Percentiles rank a stretch among this genome's conserved stretches.
phyloP scores from a whole-genome alignment of 2,329 filamentous ascomycete species.

The Claviceps capensis region DNA sequence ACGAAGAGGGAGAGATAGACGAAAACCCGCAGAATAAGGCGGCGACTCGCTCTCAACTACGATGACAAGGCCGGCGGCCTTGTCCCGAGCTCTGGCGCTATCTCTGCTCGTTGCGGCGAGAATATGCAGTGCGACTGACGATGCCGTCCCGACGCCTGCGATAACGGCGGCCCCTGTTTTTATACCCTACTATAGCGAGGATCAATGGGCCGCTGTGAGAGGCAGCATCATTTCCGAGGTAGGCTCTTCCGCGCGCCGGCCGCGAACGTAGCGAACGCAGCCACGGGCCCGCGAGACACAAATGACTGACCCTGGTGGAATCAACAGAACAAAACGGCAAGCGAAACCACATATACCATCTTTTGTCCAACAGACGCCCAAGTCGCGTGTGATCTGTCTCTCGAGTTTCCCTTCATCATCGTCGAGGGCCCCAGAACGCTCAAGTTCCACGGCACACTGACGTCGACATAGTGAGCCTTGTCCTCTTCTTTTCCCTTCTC shows the following conservation, averaged over 20 bases:
- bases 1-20: too few relatives aligned
- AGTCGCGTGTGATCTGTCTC: conserved; percentile 27
- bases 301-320: background rate
- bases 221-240: conserved; percentile 33
- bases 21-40: too few relatives aligned
- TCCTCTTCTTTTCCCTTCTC: background rate
- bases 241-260: conserved; percentile 8
- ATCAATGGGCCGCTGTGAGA: conserved; percentile 30
- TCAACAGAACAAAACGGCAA: conserved; percentile 20
- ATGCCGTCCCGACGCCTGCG: conserved; percentile 10
- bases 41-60: too few relatives aligned
- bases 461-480: conserved; percentile 27
- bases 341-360: conserved; percentile 32
- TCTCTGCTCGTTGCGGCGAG: conserved; percentile 8
- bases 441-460: conserved; percentile 27
- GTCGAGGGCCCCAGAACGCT: conserved; percentile 31
- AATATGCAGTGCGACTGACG: conserved; percentile 5
- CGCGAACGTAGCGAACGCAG: too few relatives aligned
- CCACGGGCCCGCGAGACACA: too few relatives aligned
- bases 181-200: conserved; percentile 27
- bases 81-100: conserved; percentile 5
- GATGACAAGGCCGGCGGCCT: background rate
- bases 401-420: conserved; percentile 33
- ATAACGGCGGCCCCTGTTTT: conserved; percentile 30
- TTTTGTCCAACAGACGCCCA: conserved; percentile 31